Conservation (phyloP, 2,329 filamentous ascomycete species). For the Colletotrichum theobromicola region DNA sequence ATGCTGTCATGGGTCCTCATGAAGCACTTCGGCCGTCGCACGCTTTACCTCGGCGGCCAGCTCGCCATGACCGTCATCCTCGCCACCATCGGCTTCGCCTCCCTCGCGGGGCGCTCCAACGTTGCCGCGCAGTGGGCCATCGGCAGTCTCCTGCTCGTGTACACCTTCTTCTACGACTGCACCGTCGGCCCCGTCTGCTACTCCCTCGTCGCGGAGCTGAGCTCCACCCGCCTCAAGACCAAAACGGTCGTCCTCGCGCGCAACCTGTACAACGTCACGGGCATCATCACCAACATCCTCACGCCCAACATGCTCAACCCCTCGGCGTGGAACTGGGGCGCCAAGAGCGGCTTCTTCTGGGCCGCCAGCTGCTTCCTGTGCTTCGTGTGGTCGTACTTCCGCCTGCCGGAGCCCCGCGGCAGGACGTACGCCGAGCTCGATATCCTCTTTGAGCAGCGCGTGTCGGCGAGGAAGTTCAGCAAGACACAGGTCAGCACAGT, state of each 20-base stretch:
- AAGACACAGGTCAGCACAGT: not conserved
- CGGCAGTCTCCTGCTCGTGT: conserved; percentile 51
- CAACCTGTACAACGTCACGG: conserved; percentile 52
- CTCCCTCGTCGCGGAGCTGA: conserved; percentile 48
- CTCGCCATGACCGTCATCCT: conserved; percentile 42
- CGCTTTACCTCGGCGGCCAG: conserved; percentile 49
- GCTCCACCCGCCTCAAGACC: conserved; percentile 47
- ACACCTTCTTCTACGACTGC: conserved; percentile 47
- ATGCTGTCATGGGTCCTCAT: conserved; percentile 51
- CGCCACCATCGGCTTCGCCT: conserved; percentile 47
- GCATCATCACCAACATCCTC: conserved; percentile 51
- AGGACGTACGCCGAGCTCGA: conserved; percentile 62
- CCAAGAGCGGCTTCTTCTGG: conserved; percentile 53
- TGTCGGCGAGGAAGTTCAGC: conserved; percentile 47
- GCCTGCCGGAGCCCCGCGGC: conserved; percentile 59
- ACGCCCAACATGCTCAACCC: conserved; percentile 54
- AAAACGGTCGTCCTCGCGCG: conserved; percentile 52
- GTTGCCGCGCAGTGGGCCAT: conserved; percentile 52
- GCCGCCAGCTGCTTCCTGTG: conserved; percentile 48
- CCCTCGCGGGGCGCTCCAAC: conserved; percentile 47
- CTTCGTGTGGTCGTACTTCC: conserved; percentile 55
- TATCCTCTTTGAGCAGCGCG: conserved; percentile 53
- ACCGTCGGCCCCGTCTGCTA: conserved; percentile 53
- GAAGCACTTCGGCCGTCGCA: conserved; percentile 48
- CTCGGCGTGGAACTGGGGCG: conserved; percentile 51